A percentile compares a stretch with the other conserved stretches of the same genome.
phyloP scores from a whole-genome alignment of 306 rosid species.

The Cicer yamashitae region DNA sequence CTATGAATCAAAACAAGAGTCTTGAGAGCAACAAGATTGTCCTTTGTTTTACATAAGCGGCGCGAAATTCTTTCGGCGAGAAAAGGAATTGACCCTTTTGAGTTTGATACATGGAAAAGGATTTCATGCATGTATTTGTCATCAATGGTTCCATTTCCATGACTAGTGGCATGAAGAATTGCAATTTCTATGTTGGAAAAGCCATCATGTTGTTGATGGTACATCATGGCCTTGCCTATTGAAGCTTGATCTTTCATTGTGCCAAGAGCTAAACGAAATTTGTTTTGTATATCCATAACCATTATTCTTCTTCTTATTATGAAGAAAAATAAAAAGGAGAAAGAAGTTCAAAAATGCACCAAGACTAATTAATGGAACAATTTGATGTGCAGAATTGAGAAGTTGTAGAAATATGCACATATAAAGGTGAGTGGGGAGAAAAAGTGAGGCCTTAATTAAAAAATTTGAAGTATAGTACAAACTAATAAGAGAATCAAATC shows the following conservation, averaged over 20 bases:
- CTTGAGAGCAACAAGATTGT: slow-evolving; percentile 62
- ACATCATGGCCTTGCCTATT: slow-evolving; percentile 66
- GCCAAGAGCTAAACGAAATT: slow-evolving; percentile 57
- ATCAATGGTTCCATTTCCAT: slow-evolving; percentile 58
- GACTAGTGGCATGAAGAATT: slow-evolving; percentile 61
- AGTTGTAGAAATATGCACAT: slow-evolving; percentile 39
- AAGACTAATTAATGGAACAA: slow-evolving; percentile 35
- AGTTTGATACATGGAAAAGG: slow-evolving; percentile 66
- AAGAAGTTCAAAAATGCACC: slow-evolving; percentile 34
- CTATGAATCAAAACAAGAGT: slow-evolving; percentile 65
- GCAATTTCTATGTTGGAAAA: slow-evolving; percentile 66
- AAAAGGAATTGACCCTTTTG: slow-evolving; percentile 60
- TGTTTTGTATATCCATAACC: slow-evolving; percentile 60
- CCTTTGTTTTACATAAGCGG: slow-evolving; percentile 59
- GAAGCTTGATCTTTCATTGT: slow-evolving; percentile 68
- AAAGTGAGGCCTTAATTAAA: slow-evolving; percentile 27
- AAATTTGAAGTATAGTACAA: slow-evolving; percentile 29
- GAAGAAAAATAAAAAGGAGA: neutral
- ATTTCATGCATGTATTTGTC: slow-evolving; percentile 72
- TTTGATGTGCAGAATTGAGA: slow-evolving; percentile 47
- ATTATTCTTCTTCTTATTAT: slow-evolving; percentile 31
- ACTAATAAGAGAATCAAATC: slow-evolving; percentile 56
- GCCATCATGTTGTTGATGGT: slow-evolving; percentile 53
- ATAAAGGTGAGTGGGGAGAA: slow-evolving; percentile 50
- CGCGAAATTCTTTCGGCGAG: slow-evolving; percentile 61